Conservation (phyloP, 2,329 filamentous ascomycete genomes). For the Microcyclosporella mali region DNA sequence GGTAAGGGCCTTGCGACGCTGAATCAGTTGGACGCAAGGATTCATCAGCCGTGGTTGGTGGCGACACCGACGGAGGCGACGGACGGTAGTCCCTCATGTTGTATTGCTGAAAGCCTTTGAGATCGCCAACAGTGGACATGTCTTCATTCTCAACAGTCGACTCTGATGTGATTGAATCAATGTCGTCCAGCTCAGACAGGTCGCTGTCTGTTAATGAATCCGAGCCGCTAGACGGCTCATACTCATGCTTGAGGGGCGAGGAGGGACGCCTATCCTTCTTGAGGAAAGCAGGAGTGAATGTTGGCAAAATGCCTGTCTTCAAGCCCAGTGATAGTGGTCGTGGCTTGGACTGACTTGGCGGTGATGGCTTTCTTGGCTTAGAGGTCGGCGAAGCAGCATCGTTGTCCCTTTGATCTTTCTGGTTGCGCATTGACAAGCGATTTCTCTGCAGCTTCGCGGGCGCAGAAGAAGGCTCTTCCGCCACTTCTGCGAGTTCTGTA, state of each 20-base stretch:
- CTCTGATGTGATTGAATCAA: conserved; percentile 41
- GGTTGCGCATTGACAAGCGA: conserved; percentile 9
- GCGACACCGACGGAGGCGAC: conserved; percentile 20
- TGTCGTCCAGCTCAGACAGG: conserved; percentile 46
- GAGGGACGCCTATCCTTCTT: conserved; percentile 64
- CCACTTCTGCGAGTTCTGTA: conserved; percentile 2
- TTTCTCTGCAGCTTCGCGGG: conserved; percentile 33
- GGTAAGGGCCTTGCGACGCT: conserved; percentile 67
- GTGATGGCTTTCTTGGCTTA: conserved; percentile 22
- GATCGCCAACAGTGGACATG: conserved; percentile 26
- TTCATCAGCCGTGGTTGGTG: conserved; percentile 11
- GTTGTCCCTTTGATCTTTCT: background rate
- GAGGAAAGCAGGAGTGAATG: conserved; percentile 33
- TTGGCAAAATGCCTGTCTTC: conserved; percentile 24
- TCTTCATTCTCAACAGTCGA: conserved; percentile 35
- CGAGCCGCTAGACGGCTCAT: conserved; percentile 73
- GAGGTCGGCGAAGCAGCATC: background rate
- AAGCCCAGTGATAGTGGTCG: conserved; percentile 23
- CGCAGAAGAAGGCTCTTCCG: conserved; percentile 26
- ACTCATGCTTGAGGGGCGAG: conserved; percentile 94
- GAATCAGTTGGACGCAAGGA: conserved; percentile 69
- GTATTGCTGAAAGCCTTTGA: conserved; percentile 32
- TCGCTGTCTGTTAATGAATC: conserved; percentile 56
- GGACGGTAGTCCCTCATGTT: conserved; percentile 31
- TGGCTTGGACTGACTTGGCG: conserved; percentile 22